Percentiles rank a stretch among this genome's conserved stretches.
phyloP scores from a whole-genome alignment of 352 stramenopile species.

The Phytophthora melonis region DNA sequence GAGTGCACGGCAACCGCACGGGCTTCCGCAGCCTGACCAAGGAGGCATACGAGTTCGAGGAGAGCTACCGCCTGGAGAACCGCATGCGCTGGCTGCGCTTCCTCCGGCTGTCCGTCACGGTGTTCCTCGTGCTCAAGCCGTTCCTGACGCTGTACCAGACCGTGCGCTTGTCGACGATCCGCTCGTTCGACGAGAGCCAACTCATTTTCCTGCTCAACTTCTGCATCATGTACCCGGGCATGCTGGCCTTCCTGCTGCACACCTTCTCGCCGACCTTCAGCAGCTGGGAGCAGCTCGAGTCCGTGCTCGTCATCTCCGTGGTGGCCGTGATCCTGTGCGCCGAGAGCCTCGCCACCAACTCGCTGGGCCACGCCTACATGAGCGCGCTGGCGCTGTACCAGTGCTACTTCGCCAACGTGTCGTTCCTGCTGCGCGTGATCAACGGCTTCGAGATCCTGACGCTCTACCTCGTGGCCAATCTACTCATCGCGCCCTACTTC shows the following conservation, averaged over 20 bases:
- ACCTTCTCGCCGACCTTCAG: slow-evolving; percentile 74
- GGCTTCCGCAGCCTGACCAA: slow-evolving; percentile 45
- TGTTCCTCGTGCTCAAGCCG: slow-evolving; percentile 75
- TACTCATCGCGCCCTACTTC: slow-evolving; percentile 62
- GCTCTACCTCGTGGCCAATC: slow-evolving; percentile 71
- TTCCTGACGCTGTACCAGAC: slow-evolving; percentile 85
- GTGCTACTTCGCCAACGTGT: slow-evolving; percentile 86
- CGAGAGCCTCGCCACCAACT: slow-evolving; percentile 75
- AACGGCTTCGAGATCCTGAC: slow-evolving; percentile 69
- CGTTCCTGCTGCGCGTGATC: slow-evolving; percentile 71
- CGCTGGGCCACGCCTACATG: slow-evolving; percentile 81
- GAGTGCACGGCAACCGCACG: slow-evolving; percentile 52
- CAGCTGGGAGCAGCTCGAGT: slow-evolving; percentile 68
- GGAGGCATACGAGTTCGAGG: slow-evolving; percentile 75
- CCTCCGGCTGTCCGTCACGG: slow-evolving; percentile 69
- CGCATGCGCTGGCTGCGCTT: slow-evolving; percentile 73
- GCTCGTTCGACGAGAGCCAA: slow-evolving; percentile 63
- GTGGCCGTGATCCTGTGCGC: slow-evolving; percentile 69
- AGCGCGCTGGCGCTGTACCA: slow-evolving; percentile 83
- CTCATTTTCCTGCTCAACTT: slow-evolving; percentile 85
- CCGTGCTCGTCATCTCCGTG: slow-evolving; percentile 61
- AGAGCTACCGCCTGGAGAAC: slow-evolving; percentile 80
- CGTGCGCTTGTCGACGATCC: slow-evolving; percentile 48
- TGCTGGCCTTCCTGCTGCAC: slow-evolving; percentile 65
- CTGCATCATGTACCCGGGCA: slow-evolving; percentile 78